phyloP scores from a whole-genome alignment of 208 protist species.

The Blastocrithidia nonstop region DNA sequence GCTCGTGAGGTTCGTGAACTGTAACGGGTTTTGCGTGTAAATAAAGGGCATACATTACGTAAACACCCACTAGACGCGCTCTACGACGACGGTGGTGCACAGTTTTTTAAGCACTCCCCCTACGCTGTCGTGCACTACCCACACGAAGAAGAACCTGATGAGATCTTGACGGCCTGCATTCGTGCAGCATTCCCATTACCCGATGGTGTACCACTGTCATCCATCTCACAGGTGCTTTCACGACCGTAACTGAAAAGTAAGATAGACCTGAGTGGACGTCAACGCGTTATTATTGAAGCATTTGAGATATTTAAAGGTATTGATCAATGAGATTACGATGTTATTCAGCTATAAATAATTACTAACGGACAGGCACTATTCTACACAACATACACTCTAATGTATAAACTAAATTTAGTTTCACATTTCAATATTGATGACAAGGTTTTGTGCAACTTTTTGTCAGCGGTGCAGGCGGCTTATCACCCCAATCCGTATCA shows the following conservation, averaged over 20 bases:
- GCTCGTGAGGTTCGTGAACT: slow-evolving; percentile 37
- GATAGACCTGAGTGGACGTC: slow-evolving; percentile 26
- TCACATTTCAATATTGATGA: slow-evolving; percentile 74
- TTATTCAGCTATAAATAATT: slow-evolving; percentile 73
- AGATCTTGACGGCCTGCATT: slow-evolving; percentile 43
- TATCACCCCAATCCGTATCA: slow-evolving; percentile 88
- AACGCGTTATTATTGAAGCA: slow-evolving; percentile 37
- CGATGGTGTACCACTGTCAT: slow-evolving; percentile 14
- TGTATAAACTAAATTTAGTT: slow-evolving; percentile 82
- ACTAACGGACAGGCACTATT: slow-evolving; percentile 83
- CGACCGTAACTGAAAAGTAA: slow-evolving; percentile 28
- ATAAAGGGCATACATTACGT: slow-evolving; percentile 10
- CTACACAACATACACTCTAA: slow-evolving; percentile 62
- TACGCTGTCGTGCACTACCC: slow-evolving; percentile 55
- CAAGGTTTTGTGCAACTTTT: slow-evolving; percentile 62
- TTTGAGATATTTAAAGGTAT: slow-evolving; percentile 76
- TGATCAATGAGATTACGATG: slow-evolving; percentile 81
- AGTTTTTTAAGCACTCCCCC: slow-evolving; percentile 60
- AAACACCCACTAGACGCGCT: slow-evolving; percentile 69
- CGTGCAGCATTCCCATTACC: slow-evolving; percentile 47
- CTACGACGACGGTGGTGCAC: slow-evolving; percentile 76
- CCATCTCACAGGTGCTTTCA: slow-evolving; percentile 39
- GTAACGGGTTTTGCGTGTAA: slow-evolving; percentile 31
- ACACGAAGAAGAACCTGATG: slow-evolving; percentile 45
- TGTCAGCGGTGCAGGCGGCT: slow-evolving; percentile 64